phyloP scores from a whole-genome alignment of 2,329 filamentous ascomycete species.

The Claviceps cyperi region DNA sequence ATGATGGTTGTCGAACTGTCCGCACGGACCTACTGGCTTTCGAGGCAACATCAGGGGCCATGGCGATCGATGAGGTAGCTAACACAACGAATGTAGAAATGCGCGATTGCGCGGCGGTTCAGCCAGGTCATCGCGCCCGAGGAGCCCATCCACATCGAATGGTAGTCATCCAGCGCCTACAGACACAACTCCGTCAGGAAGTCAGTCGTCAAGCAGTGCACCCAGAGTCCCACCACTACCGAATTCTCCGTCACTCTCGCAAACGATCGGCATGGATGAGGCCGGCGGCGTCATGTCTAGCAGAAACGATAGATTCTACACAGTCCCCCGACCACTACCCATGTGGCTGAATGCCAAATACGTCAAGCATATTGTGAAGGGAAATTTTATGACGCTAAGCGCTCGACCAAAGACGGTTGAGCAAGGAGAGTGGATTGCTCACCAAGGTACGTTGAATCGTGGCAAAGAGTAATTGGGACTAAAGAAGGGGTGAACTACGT shows the following conservation, averaged over 20 bases:
- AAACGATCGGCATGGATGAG: conserved; percentile 56
- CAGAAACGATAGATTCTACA: conserved; percentile 43
- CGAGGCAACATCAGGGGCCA: background rate
- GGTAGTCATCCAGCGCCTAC: conserved; percentile 29
- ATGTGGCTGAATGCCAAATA: conserved; percentile 63
- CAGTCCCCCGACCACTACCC: conserved; percentile 52
- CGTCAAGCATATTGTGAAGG: conserved; percentile 81
- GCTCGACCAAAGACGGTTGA: conserved; percentile 88
- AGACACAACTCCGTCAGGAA: conserved; percentile 29
- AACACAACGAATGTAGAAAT: conserved; percentile 29
- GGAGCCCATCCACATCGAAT: conserved; percentile 36
- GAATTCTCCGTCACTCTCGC: conserved; percentile 48
- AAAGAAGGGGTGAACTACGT: background rate
- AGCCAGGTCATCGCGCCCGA: conserved; percentile 34
- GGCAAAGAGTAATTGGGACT: background rate
- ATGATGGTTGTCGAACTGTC: background rate
- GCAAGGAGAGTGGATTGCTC: conserved; percentile 87
- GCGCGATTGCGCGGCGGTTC: conserved; percentile 44
- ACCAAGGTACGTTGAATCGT: conserved; percentile 54
- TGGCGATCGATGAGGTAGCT: conserved; percentile 1
- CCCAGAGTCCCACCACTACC: conserved; percentile 47
- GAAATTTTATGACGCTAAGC: conserved; percentile 93
- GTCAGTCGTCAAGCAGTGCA: conserved; percentile 36
- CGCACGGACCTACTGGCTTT: background rate
- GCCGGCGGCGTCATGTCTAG: conserved; percentile 31